These are phyloP conservation scores for Cercophora samala DNA, from an alignment of 495 filamentous ascomycete species.

Conservation along the genomic window DNA sequence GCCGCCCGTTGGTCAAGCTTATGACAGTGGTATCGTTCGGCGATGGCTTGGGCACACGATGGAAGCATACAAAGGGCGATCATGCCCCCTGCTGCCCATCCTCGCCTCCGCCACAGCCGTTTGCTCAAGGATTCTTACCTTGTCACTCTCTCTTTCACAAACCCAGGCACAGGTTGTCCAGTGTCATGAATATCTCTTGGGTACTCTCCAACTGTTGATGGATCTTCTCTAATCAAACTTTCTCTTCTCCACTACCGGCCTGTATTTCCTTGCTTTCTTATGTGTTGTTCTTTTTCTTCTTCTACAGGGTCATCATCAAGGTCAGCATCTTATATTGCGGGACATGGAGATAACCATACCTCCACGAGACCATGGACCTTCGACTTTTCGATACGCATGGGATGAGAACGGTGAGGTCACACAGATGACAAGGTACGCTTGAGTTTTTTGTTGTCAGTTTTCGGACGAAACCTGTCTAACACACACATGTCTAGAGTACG, in stretches of 20 bases:
- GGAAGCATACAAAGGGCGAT: conserved; percentile 10
- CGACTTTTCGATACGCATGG: conserved; percentile 33
- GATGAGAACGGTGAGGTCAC: conserved; percentile 35
- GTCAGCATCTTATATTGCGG: conserved; percentile 16
- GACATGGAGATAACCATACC: conserved; percentile 37
- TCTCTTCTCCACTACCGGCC: not conserved
- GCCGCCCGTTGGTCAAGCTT: not conserved
- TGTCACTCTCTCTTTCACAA: not conserved
- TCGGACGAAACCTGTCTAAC: conserved; percentile 1
- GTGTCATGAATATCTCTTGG: not conserved
- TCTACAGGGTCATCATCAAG: not conserved
- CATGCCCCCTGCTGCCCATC: conserved; percentile 12
- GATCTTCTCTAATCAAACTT: not conserved
- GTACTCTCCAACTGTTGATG: not conserved
- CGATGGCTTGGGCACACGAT: not conserved
- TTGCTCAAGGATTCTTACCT: conserved; percentile 12
- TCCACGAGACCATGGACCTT: conserved; percentile 31
- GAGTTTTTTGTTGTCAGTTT: not conserved
- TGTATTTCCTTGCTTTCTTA: conserved; percentile 16
- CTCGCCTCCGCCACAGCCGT: conserved; percentile 16
- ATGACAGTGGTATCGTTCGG: not conserved
- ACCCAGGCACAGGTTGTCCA: not conserved
- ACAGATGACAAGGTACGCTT: conserved; percentile 29
- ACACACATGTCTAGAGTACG: conserved; percentile 13
- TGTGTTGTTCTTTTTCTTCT: conserved; percentile 13